Evolutionary conservation across 768 basidiomycete genomes (phyloP), one percentile per base, ranked within the genome.

Genomic region (Rhizopogon vulgaris): DNA sequence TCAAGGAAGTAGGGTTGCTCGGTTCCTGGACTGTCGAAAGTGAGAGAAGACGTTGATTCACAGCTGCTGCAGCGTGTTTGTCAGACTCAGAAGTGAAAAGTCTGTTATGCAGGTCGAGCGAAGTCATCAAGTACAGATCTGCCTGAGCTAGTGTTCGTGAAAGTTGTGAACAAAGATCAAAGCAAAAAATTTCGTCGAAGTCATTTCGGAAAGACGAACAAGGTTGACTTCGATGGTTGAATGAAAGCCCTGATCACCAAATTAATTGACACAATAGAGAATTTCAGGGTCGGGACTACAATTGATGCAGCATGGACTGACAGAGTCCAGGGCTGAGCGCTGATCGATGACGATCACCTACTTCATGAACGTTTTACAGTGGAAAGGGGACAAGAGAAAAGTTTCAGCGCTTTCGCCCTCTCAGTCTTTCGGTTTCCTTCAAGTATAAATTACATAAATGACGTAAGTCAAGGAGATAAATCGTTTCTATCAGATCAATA

Each of bases 21-120:
- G 55, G 60, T 32, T 56, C 49, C 24, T 56, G 56, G 22, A 22
- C 18, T 10, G 22, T 46, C 7, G n/a, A n/a, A 18, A 50, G 32
- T 0, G 61, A 48, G 1, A 49, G 52, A 7, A 56, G 30, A 25
- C 45, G 22, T 22, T 22, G 56, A 34, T 65, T 62, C n/a, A 68
- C 56, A 1, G 60, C 40, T 8, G 61, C 22, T 36, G 60, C 59
- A 36, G 59, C 54, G 52, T 53, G 58, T 17, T 48, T 37, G 27
- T 48, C 47, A 24, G 54, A 59, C 18, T 74, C 73, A 30, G 71
- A 65, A 42, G 71, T 55, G 64, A 78, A 77, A 50, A 80, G 60
- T 30, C 76, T 71, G 59, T 80, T 76, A 65, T 84, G 82, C 47
- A 83, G 73, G 63, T 78, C 76, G 48, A 83, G 63, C 48, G 79